Evolutionary conservation across 306 rosid genomes (phyloP).

Genomic region (Dalbergia cultrata): DNA sequence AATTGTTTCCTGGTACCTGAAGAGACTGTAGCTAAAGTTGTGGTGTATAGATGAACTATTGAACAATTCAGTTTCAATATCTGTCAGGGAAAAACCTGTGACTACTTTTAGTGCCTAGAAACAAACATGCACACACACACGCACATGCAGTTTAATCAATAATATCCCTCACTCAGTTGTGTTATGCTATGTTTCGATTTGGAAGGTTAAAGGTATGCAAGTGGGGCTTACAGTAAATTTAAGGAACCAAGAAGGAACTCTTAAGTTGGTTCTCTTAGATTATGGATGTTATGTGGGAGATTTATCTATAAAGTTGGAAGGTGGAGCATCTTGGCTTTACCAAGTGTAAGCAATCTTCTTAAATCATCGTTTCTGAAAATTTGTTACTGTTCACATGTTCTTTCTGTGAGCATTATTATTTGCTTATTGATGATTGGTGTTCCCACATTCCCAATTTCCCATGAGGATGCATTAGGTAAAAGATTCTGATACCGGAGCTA

Average conservation of each 20-base stretch:
- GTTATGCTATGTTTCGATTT: slow-evolving; percentile 44
- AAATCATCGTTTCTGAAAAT: slow-evolving; percentile 35
- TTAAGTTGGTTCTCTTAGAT: slow-evolving; percentile 68
- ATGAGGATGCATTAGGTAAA: not conserved
- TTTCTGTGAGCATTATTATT: slow-evolving; percentile 8
- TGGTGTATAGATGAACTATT: not conserved
- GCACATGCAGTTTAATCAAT: slow-evolving; percentile 12
- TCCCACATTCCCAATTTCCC: slow-evolving; percentile 9
- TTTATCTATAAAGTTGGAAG: slow-evolving; percentile 72
- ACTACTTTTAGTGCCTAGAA: not conserved
- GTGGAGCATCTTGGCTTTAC: slow-evolving; percentile 95
- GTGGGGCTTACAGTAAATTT: slow-evolving; percentile 70
- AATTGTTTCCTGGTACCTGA: not conserved
- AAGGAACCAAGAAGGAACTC: slow-evolving; percentile 70
- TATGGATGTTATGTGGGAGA: slow-evolving; percentile 71
- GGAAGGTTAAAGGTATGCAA: slow-evolving; percentile 78
- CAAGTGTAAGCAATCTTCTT: slow-evolving; percentile 70
- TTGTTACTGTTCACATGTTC: slow-evolving; percentile 11
- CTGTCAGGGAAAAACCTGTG: slow-evolving; percentile 14
- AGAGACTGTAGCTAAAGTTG: not conserved
- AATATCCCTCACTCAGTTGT: slow-evolving; percentile 32
- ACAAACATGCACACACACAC: not conserved
- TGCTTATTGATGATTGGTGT: slow-evolving; percentile 11
- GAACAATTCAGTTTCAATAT: slow-evolving; percentile 16
- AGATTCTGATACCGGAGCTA: not conserved